Percentiles rank a stretch among this genome's conserved stretches.
phyloP scores from a whole-genome alignment of 75 land plant genomes.

The Pinus albicaulis region DNA sequence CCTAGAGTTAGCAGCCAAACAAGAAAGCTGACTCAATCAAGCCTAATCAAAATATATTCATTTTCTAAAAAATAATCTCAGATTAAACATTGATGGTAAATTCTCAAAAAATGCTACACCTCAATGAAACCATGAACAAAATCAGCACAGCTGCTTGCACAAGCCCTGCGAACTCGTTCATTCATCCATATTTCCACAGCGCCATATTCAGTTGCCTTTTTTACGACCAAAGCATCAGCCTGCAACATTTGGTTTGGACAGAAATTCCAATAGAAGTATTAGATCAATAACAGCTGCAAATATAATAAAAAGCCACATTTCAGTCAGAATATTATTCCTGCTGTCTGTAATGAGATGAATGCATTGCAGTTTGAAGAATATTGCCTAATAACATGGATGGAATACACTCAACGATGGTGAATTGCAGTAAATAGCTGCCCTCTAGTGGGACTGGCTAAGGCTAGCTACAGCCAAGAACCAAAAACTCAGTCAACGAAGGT shows the following conservation, averaged over 20 bases:
- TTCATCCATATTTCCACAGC: slow-evolving; percentile 99
- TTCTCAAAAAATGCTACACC: slow-evolving; percentile 14
- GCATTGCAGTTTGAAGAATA: too few relatives aligned
- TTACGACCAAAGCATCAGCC: slow-evolving; percentile 75
- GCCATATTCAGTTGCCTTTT: slow-evolving; percentile 96
- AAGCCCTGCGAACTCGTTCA: slow-evolving; percentile 95
- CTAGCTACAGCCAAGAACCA: too few relatives aligned
- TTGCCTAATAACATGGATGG: too few relatives aligned
- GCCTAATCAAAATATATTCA: slow-evolving; percentile 1
- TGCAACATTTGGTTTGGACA: slow-evolving; percentile 15
- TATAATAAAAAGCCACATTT: neutral
- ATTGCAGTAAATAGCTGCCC: too few relatives aligned
- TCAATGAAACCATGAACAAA: slow-evolving; percentile 88
- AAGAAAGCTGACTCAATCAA: neutral
- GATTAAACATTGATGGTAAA: neutral
- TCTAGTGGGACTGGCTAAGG: too few relatives aligned
- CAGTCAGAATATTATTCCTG: neutral
- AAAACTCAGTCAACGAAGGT: too few relatives aligned
- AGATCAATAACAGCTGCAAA: slow-evolving; percentile 3
- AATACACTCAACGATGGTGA: too few relatives aligned
- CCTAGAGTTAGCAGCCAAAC: slow-evolving; percentile 6
- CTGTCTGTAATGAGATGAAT: neutral
- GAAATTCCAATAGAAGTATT: neutral
- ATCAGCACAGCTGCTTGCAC: slow-evolving; percentile 93
- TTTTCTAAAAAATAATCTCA: neutral